These are phyloP conservation scores for Hordeum marinum DNA, from an alignment of 176 grass and related monocot genomes.

Conservation along the genomic window DNA sequence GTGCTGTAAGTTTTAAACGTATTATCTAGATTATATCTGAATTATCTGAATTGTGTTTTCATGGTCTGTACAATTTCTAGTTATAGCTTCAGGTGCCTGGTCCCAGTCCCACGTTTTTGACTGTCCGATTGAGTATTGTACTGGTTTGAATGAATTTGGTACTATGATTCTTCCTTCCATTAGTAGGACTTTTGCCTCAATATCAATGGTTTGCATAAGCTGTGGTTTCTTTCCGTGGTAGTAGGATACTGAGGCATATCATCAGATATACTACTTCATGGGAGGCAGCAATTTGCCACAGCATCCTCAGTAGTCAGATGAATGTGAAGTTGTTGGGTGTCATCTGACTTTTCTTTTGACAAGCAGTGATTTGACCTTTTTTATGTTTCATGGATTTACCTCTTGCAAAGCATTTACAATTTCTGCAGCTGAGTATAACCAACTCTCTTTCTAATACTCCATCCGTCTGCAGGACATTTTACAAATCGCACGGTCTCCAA, in stretches of 20 bases:
- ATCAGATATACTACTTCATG: neutral
- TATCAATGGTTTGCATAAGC: neutral
- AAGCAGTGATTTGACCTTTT: neutral
- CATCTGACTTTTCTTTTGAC: neutral
- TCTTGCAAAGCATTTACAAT: neutral
- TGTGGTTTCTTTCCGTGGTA: neutral
- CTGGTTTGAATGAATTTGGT: neutral
- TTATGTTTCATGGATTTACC: neutral
- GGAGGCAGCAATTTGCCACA: too few species aligned
- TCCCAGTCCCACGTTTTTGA: neutral
- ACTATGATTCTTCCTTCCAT: neutral
- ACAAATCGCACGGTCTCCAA: neutral
- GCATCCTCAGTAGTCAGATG: neutral
- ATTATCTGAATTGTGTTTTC: constrained; percentile 5
- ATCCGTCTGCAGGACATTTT: neutral
- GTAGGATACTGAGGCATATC: neutral
- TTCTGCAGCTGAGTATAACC: neutral
- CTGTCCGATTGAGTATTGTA: neutral
- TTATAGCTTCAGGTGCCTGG: neutral
- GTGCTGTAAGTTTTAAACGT: neutral
- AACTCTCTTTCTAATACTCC: neutral
- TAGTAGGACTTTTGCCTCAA: neutral
- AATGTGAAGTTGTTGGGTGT: neutral
- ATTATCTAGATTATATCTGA: neutral
- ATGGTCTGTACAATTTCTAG: neutral